These are phyloP conservation scores for Leishmania lainsoni DNA, from an alignment of 208 protist species.

Conservation along the genomic window DNA sequence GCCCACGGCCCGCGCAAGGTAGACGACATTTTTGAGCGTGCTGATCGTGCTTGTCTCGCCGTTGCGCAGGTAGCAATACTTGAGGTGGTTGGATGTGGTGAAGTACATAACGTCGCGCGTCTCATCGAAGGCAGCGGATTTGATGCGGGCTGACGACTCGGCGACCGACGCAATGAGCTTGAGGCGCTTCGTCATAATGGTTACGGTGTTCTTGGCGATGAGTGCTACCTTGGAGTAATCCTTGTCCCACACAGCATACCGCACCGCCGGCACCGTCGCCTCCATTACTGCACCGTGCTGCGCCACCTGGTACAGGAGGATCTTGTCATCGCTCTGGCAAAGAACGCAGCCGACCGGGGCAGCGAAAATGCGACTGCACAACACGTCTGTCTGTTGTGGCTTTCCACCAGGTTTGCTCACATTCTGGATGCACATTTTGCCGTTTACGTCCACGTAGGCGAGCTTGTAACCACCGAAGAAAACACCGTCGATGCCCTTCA, in stretches of 20 bases:
- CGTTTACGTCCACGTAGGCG: slow-evolving; percentile 88
- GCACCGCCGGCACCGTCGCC: slow-evolving; percentile 61
- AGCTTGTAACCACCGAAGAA: slow-evolving; percentile 97
- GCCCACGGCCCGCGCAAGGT: slow-evolving; percentile 91
- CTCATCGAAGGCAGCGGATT: slow-evolving; percentile 93
- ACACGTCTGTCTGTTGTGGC: slow-evolving; percentile 48
- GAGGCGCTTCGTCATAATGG: slow-evolving; percentile 91
- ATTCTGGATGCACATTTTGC: slow-evolving; percentile 88
- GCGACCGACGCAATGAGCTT: slow-evolving; percentile 89
- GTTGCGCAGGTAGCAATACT: slow-evolving; percentile 94
- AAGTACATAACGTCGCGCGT: slow-evolving; percentile 97
- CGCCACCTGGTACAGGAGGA: slow-evolving; percentile 96
- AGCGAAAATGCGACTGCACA: slow-evolving; percentile 78
- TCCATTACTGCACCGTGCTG: slow-evolving; percentile 84
- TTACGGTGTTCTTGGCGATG: slow-evolving; percentile 88
- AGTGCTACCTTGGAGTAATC: slow-evolving; percentile 93
- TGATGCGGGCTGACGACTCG: slow-evolving; percentile 95
- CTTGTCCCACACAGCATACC: slow-evolving; percentile 96
- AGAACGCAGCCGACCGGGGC: slow-evolving; percentile 79
- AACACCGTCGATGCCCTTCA: slow-evolving; percentile 77
- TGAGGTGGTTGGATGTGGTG: slow-evolving; percentile 98
- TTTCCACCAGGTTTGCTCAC: slow-evolving; percentile 85
- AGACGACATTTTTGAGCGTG: slow-evolving; percentile 95
- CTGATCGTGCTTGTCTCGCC: slow-evolving; percentile 98
- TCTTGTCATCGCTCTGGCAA: slow-evolving; percentile 77